Conservation (phyloP, 371 early-diverging fungal species). For the Haplosporangium sp. region DNA sequence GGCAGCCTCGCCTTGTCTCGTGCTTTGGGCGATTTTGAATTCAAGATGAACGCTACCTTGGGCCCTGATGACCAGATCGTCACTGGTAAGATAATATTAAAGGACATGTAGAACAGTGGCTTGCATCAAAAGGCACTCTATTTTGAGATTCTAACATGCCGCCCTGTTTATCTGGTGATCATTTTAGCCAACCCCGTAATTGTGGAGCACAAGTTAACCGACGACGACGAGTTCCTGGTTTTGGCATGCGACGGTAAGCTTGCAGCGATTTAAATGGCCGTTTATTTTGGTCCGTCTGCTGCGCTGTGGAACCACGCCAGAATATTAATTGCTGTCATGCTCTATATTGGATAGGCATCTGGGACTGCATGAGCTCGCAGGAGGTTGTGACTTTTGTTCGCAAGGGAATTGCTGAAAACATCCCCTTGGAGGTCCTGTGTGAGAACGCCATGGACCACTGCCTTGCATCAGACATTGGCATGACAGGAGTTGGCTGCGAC, state of each 20-base stretch:
- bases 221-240: slow-evolving; percentile 91
- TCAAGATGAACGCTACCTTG: slow-evolving; percentile 80
- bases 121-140: neutral
- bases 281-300: neutral
- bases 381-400: slow-evolving; percentile 88
- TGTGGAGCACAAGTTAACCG: slow-evolving; percentile 65
- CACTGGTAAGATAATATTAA: slow-evolving; percentile 63
- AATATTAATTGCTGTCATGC: neutral
- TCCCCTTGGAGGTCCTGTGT: slow-evolving; percentile 73
- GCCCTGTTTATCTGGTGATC: neutral
- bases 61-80: slow-evolving; percentile 91
- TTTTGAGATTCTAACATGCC: neutral
- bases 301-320: no score
- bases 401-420: slow-evolving; percentile 64
- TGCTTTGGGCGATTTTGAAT: slow-evolving; percentile 97
- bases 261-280: neutral
- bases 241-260: slow-evolving; percentile 94
- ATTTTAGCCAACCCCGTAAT: slow-evolving; percentile 84
- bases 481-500: slow-evolving; percentile 96
- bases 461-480: slow-evolving; percentile 82
- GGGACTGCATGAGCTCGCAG: slow-evolving; percentile 96
- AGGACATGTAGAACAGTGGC: neutral
- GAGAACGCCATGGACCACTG: slow-evolving; percentile 93
- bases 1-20: slow-evolving; percentile 96
- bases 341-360: slow-evolving; percentile 75